Evolutionary conservation across 208 protist genomes (phyloP).

Genomic region (Leishmania tropica): DNA sequence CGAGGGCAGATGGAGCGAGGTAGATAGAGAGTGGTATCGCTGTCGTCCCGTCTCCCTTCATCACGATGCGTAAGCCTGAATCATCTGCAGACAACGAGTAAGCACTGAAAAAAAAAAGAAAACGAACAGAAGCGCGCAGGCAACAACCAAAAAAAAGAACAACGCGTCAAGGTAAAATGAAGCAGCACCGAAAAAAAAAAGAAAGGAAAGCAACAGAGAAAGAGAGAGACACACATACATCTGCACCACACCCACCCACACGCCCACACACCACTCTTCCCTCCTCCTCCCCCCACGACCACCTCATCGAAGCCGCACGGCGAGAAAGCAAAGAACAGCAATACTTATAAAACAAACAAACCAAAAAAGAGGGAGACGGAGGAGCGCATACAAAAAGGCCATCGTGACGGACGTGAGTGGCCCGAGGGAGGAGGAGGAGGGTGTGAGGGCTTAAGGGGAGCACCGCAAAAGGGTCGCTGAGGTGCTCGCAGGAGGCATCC

Average conservation of each 20-base stretch:
- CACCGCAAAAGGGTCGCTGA: not conserved
- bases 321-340: no score
- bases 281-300: no score
- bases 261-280: not conserved
- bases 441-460: not conserved
- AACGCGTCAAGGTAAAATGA: not conserved
- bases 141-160: conserved; percentile 14
- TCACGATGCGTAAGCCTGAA: not conserved
- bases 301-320: no score
- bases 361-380: not conserved
- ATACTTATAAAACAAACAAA: not conserved
- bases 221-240: not conserved
- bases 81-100: not conserved
- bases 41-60: not conserved
- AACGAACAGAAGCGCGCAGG: not conserved
- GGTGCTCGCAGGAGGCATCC: not conserved
- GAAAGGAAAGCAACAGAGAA: not conserved
- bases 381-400: not conserved
- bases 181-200: not conserved
- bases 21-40: not conserved
- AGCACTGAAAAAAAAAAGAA: not conserved
- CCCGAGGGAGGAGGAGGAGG: no score
- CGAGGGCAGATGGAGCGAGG: not conserved
- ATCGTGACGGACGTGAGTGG: no score
- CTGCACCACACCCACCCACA: not conserved